Evolutionary conservation across 441 rosid species (phyloP), one percentile per base, ranked within the genome.

Genomic region (Pelargonium myrrhifolium): DNA sequence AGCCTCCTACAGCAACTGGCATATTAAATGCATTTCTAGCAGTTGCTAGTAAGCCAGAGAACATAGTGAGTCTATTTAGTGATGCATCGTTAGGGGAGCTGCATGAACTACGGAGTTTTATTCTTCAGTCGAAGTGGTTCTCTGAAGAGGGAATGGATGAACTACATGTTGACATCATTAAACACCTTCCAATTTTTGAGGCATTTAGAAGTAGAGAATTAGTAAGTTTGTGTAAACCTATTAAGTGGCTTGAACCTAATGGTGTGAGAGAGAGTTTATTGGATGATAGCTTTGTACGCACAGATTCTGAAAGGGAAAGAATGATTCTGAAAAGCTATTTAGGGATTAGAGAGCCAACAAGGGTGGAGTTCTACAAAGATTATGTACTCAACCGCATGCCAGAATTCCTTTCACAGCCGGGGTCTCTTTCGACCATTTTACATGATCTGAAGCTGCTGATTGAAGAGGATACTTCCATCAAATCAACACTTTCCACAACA

Each of bases 51-150:
- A 76, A 77, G 60, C 74, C 60, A 31, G 93, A 89, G 76, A 80
- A 78, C 64, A 76, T 92, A 68, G 83, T 82, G 73, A 80, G 73
- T 39, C 80, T 92, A 79, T 92, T 94, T 72, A 14, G 53, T 68
- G 75, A 80, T 68, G 96, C 87, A 79, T 92, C 92, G 71, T 92
- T 86, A 71, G 90, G 90, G 51, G 98, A 94, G 79, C 72, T 94
- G 77, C 98, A 89, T 77, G 99, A 94, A 78, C 82, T 94, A 62
- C 85, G 90, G 61, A 90, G 85, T 82, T 94, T 85, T 86, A 75
- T 94, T 85, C 92, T 94, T 78, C 99, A 94, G 82, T 87, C 96
- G 37, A 94, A 94, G 85, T 94, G 99, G 99, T 94, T 88, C 76
- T 74, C 74, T 78, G 91, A 89, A 73, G 91, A 89, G 73, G 77